phyloP scores from a whole-genome alignment of 2,329 filamentous ascomycete species.

The Phyllachora maydis region DNA sequence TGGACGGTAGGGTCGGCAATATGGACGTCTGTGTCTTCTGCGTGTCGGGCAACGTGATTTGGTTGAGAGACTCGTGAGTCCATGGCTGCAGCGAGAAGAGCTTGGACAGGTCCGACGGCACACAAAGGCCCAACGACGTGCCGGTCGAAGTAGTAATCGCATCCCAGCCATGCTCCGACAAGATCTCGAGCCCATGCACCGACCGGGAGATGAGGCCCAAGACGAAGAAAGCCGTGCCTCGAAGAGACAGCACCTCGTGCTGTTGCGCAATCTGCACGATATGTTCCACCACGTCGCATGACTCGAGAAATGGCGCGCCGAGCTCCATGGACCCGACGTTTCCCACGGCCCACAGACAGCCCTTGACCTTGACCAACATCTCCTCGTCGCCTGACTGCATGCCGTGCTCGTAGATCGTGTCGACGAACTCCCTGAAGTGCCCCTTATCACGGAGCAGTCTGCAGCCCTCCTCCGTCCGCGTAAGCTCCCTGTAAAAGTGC shows the following conservation, averaged over 20 bases:
- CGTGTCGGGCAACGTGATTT: slow-evolving; percentile 24
- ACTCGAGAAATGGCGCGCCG: slow-evolving; percentile 82
- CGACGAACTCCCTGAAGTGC: slow-evolving; percentile 84
- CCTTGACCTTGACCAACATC: slow-evolving; percentile 81
- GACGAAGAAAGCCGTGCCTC: slow-evolving; percentile 93
- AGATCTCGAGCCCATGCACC: slow-evolving; percentile 75
- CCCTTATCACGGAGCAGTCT: slow-evolving; percentile 78
- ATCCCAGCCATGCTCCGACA: slow-evolving; percentile 83
- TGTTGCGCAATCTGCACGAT: slow-evolving; percentile 77
- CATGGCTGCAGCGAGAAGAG: slow-evolving; percentile 53
- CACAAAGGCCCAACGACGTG: slow-evolving; percentile 67
- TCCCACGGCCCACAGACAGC: slow-evolving; percentile 90
- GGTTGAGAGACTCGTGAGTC: slow-evolving; percentile 26
- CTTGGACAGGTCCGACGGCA: slow-evolving; percentile 59
- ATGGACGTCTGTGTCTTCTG: slow-evolving; percentile 29
- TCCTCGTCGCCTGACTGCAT: slow-evolving; percentile 74
- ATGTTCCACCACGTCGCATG: slow-evolving; percentile 67
- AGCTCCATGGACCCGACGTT: slow-evolving; percentile 98
- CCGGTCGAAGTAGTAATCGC: slow-evolving; percentile 71
- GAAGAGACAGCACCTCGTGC: slow-evolving; percentile 77
- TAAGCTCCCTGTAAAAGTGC: slow-evolving; percentile 92
- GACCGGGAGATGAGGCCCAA: slow-evolving; percentile 83
- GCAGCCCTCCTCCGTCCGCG: slow-evolving; percentile 81
- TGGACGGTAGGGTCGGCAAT: slow-evolving; percentile 18
- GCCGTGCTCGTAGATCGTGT: slow-evolving; percentile 72